Base-by-base conservation (phyloP, 306 rosid genomes). In the Vigna unguiculata region DNA sequence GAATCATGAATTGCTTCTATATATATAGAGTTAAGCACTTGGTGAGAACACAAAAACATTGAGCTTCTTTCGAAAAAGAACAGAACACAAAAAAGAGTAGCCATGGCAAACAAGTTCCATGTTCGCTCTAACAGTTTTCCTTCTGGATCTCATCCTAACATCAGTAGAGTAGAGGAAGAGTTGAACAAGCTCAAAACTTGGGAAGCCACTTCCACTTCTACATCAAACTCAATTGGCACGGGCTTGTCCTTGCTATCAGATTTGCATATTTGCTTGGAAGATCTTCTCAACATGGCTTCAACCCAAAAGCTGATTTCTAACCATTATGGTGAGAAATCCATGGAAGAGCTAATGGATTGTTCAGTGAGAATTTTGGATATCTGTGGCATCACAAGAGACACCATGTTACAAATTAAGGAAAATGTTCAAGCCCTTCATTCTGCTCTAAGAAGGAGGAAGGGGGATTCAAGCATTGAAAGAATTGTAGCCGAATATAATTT, bases 51-150 rank as follows among this genome's bases (percentile, higher is more conserved):
- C 69, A 54, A 36, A 48, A 70, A 71, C 51, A 70, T 69, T 52
- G 30, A 74, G 45, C 15, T 7, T 63, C 38, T 47, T 40, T 4
- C 9, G 67, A 28, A 36, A 12, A 41, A 41, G 6, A 72, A 64
- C 5, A 38, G 1, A 66, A 8, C n/a, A 58, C 9, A n/a, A 41
- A 65, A 28, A 7, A 70, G 71, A 72, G 62, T 6, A 36, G 72
- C 19, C 16, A 91, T 91, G 97, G 91, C 86, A 62, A 28, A 34
- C 60, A 90, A 70, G n/a, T 78, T 46, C 75, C 86, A 80, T 20
- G 75, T 71, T 68, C 86, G 97, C 47, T 91, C 91, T 12, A 78
- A 89, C 1, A 91, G 98, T 83, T 77, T 91, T 7, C 96, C 98
- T 65, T 57, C 85, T 64, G 89, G 80, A 63, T 87, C 96, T 62